phyloP scores from a whole-genome alignment of 139 green algal species.

The Coccomyxa sp. region DNA sequence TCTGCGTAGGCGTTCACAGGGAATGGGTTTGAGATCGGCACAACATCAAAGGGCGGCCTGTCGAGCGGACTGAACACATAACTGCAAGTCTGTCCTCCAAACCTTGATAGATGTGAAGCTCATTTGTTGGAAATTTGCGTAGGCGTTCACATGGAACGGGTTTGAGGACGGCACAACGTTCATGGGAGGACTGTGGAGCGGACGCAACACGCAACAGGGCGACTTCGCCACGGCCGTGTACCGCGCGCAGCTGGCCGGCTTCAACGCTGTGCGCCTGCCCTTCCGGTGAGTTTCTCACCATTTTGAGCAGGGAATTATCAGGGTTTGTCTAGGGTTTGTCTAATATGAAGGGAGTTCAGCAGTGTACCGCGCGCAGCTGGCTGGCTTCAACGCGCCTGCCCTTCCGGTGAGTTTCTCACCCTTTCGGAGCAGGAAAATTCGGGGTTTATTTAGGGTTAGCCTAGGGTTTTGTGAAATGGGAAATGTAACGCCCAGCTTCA shows the following conservation, averaged over 20 bases:
- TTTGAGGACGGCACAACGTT: constrained; percentile 15
- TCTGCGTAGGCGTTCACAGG: constrained; percentile 7
- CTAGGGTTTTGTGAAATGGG: background rate
- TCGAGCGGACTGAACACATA: background rate
- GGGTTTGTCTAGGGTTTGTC: background rate
- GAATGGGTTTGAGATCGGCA: constrained; percentile 15
- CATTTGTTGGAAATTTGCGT: background rate
- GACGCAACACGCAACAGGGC: background rate
- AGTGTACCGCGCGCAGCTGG: background rate
- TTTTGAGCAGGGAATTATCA: no score
- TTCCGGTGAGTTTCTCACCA: background rate
- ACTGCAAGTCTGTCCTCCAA: no score
- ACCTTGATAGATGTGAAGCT: no score
- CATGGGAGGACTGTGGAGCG: constrained; percentile 5
- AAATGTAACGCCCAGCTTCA: no score
- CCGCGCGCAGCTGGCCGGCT: constrained; percentile 4
- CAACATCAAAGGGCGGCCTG: constrained; percentile 6
- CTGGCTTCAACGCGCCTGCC: constrained; percentile 10
- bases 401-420: background rate
- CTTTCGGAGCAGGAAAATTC: no score
- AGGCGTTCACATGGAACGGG: constrained; percentile 16
- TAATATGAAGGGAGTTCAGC: background rate
- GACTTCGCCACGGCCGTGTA: constrained; percentile 10
- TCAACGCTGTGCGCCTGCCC: constrained; percentile 10
- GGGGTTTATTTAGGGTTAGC: background rate